Percentiles rank a stretch among this genome's conserved stretches.
Evolutionary conservation across 1,284 basidiomycete genomes (phyloP).

Genomic region (Anthracocystis setariae): DNA sequence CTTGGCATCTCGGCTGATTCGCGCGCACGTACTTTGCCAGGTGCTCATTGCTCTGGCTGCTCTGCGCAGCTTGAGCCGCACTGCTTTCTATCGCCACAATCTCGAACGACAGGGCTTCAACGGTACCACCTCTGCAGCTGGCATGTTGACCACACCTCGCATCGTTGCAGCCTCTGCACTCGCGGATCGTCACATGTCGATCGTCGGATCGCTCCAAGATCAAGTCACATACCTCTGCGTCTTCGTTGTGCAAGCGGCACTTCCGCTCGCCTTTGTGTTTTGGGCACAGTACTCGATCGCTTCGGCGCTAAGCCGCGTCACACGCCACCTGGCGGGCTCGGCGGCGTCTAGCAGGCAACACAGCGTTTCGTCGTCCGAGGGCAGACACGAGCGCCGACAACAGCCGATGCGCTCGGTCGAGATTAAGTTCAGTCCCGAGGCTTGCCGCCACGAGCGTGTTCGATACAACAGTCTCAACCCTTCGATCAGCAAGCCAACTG

Average conservation of each 20-base stretch:
- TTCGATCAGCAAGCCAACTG: constrained; percentile 10
- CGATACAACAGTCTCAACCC: constrained; percentile 38
- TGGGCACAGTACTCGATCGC: constrained; percentile 51
- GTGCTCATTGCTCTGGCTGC: constrained; percentile 44
- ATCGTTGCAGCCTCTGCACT: constrained; percentile 5
- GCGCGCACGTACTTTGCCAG: constrained; percentile 51
- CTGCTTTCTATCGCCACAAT: constrained; percentile 33
- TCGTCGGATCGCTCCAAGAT: constrained; percentile 39
- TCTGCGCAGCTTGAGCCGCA: constrained; percentile 34
- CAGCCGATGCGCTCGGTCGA: constrained; percentile 4
- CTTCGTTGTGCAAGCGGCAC: constrained; percentile 53
- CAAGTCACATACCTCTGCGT: constrained; percentile 49
- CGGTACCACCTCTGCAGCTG: constrained; percentile 8
- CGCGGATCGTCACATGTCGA: constrained; percentile 35
- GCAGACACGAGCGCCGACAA: constrained; percentile 3
- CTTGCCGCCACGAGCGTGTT: constrained; percentile 9
- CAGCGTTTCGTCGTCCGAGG: neutral
- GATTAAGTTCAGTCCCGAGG: constrained; percentile 2
- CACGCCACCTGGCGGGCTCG: constrained; percentile 16
- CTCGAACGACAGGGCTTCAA: constrained; percentile 7
- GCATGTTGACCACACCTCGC: constrained; percentile 18
- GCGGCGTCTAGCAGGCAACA: constrained; percentile 1
- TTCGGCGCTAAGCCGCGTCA: constrained; percentile 24
- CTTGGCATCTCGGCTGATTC: constrained; percentile 49
- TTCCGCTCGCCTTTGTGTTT: constrained; percentile 38